These are phyloP conservation scores for Cucurbita argyrosperma DNA, from an alignment of 306 rosid species.

Conservation along the genomic window DNA sequence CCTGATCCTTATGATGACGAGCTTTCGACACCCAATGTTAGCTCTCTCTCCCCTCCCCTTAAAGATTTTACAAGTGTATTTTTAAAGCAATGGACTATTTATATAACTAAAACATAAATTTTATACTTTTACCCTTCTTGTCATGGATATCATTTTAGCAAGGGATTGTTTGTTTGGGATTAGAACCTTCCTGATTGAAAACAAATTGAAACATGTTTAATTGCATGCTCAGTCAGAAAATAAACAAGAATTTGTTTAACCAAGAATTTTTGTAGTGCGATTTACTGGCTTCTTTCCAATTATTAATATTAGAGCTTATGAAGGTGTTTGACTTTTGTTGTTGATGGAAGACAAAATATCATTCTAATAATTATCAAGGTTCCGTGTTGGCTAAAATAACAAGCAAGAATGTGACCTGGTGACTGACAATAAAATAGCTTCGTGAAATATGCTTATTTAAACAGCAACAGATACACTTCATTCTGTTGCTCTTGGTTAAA, in stretches of 20 bases:
- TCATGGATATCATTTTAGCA: not conserved
- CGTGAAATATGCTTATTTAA: not conserved
- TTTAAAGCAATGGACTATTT: not conserved
- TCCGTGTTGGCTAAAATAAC: not conserved
- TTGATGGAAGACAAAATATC: not conserved
- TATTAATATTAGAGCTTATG: not conserved
- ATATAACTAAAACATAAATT: not conserved
- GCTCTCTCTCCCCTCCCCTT: slow-evolving; percentile 10
- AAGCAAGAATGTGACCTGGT: not conserved
- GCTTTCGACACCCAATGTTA: slow-evolving; percentile 93
- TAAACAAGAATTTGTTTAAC: not conserved
- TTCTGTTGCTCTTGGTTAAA: not conserved
- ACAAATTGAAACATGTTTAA: not conserved
- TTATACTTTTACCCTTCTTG: not conserved
- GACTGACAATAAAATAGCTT: not conserved
- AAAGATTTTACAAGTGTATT: not conserved
- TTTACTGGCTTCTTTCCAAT: not conserved
- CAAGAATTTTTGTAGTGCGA: not conserved
- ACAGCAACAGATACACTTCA: not conserved
- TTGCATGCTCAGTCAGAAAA: not conserved
- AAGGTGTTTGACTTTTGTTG: not conserved
- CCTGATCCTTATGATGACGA: slow-evolving; percentile 79
- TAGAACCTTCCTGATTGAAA: not conserved
- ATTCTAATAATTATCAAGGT: not conserved
- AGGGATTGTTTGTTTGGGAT: not conserved